These are phyloP conservation scores for Sporothrix mexicana DNA, from an alignment of 2,329 filamentous ascomycete species.

Conservation along the genomic window DNA sequence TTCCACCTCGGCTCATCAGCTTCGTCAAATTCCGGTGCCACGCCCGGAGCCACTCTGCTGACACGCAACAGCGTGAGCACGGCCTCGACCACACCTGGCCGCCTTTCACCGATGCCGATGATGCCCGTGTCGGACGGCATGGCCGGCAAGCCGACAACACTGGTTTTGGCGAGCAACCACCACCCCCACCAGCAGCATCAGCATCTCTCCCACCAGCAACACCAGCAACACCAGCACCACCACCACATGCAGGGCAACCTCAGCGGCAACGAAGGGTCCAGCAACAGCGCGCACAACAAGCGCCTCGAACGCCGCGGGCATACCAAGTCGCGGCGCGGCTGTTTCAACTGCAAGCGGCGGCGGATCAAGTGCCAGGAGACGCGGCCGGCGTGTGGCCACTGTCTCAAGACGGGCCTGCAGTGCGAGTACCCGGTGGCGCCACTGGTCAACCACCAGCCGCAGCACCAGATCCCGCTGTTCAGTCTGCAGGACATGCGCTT, in stretches of 20 bases:
- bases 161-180: conserved; percentile 18
- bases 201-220: background rate
- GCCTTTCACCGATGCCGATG: conserved; percentile 22
- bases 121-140: background rate
- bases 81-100: conserved; percentile 15
- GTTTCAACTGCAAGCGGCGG: conserved; percentile 70
- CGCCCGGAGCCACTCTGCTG: conserved; percentile 9
- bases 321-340: conserved; percentile 69
- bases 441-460: conserved; percentile 61
- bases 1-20: conserved; percentile 1
- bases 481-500: conserved; percentile 69
- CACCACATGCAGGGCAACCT: conserved; percentile 24
- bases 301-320: conserved; percentile 64
- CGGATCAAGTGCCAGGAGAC: conserved; percentile 73
- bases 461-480: conserved; percentile 63
- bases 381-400: conserved; percentile 67
- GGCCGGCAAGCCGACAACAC: background rate
- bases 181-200: background rate
- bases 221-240: conserved; percentile 17
- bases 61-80: conserved; percentile 11
- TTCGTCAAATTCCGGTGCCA: conserved; percentile 2
- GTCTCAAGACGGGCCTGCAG: conserved; percentile 64
- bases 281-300: conserved; percentile 40
- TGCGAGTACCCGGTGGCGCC: conserved; percentile 66
- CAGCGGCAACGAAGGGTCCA: conserved; percentile 27